Conservation (phyloP, 202 grass and related monocot species). For the Carex arenaria region DNA sequence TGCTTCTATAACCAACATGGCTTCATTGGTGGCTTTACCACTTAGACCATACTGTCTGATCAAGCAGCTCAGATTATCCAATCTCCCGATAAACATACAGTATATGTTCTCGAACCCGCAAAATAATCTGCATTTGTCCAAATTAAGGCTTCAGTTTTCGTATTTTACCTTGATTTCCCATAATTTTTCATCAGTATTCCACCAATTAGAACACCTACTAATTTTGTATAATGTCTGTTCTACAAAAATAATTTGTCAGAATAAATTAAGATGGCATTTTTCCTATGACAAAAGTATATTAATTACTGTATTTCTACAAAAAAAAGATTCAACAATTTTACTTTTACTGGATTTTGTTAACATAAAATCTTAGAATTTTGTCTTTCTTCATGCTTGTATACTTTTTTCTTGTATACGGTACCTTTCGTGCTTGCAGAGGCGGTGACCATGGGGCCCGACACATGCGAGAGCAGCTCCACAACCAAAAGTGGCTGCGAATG, state of each 20-base stretch:
- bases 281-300: no score
- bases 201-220: not conserved
- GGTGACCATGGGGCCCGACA: conserved; percentile 20
- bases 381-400: no score
- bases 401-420: not conserved
- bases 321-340: not conserved
- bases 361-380: not conserved
- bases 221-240: not conserved
- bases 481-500: conserved; percentile 62
- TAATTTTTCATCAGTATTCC: not conserved
- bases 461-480: conserved; percentile 80
- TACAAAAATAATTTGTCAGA: not conserved
- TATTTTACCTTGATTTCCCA: not conserved
- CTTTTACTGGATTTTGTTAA: not conserved
- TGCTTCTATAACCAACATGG: conserved; percentile 69
- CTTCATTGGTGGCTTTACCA: conserved; percentile 58
- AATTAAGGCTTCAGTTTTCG: not conserved
- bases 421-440: conserved; percentile 26
- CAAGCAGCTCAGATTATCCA: conserved; percentile 75
- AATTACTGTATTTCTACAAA: no score
- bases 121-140: conserved; percentile 43
- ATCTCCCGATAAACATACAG: conserved; percentile 65
- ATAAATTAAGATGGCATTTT: not conserved
- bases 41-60: conserved; percentile 86
- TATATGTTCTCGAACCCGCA: conserved; percentile 76